Evolutionary conservation across 1,284 basidiomycete species (phyloP), one percentile per base, ranked within the genome.

Genomic region (Neolentinus lepideus): DNA sequence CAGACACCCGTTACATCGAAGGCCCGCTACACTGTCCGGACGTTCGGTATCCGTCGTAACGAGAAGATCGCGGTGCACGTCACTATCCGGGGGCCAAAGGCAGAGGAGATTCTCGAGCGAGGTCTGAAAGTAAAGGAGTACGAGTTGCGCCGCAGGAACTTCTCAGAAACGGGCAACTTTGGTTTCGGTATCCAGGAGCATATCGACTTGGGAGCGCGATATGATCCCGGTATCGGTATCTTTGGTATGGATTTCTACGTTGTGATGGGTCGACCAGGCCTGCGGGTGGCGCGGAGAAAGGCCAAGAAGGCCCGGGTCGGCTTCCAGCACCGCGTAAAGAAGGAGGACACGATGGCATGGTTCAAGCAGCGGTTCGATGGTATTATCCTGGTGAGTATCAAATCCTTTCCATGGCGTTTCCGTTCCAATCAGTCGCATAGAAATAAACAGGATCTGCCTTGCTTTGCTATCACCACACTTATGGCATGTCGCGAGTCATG

Each of bases 81-180:
- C 71, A 99, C 96, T 71, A 97, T 99, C 78, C 94, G 96, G 65
- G 96, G 96, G 53, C 96, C 96, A 68, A 99, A 99, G 79, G 96
- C 96, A 54, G 96, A 99, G 84, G 96, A 99, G 77, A 98, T 97
- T 74, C 83, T 99, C 67, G 97, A 99, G 83, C 94, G 97, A 70
- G 96, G 94, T 54, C 83, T 99, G 71, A 99, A 98, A 80, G 96
- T 99, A 70, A 99, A 99, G 87, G 96, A 99, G 80, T 99, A 99
- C 84, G 96, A 99, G 80, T 80, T 99, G 73, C 78, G 81, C 63
- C 81, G 84, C 68, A 84, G 85, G 74, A 98, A 98, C 88, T 98
- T 98, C 80, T 95, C 93, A 66, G 90, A 93, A 74, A 97, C 92
- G 60, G 94, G 94, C 61, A 97, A 98, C 89, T 98, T 98, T 73